Conservation (phyloP, 352 stramenopile genomes). For the Phytophthora palmivora region DNA sequence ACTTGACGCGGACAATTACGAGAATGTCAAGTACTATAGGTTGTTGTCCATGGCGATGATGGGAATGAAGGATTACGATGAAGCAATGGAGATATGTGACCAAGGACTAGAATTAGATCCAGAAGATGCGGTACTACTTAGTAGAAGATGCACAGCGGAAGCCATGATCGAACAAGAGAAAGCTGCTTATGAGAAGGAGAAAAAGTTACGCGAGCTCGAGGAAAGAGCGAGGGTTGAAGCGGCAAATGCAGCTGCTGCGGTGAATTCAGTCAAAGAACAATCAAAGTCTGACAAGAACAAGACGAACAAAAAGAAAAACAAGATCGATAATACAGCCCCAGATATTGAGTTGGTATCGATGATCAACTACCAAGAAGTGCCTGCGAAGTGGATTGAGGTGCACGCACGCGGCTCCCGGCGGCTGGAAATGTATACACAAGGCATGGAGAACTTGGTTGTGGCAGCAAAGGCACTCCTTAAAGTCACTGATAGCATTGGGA, state of each 20-base stretch:
- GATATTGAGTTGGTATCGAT: slow-evolving; percentile 36
- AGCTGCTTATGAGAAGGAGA: slow-evolving; percentile 33
- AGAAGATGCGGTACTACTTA: slow-evolving; percentile 29
- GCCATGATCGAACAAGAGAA: slow-evolving; percentile 27
- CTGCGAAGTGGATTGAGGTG: slow-evolving; percentile 37
- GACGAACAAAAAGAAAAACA: slow-evolving; percentile 34
- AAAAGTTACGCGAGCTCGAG: slow-evolving; percentile 29
- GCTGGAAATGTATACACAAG: slow-evolving; percentile 33
- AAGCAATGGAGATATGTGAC: slow-evolving; percentile 43
- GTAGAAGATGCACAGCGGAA: slow-evolving; percentile 22
- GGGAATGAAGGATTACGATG: slow-evolving; percentile 42
- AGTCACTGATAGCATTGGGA: slow-evolving; percentile 34
- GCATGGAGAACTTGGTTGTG: slow-evolving; percentile 28
- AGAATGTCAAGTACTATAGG: slow-evolving; percentile 48
- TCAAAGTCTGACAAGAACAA: slow-evolving; percentile 22
- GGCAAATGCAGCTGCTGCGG: slow-evolving; percentile 15
- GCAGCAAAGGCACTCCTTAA: slow-evolving; percentile 31
- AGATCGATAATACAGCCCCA: slow-evolving; percentile 9
- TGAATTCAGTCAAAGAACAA: background rate
- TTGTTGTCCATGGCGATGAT: slow-evolving; percentile 44
- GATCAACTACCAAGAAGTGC: slow-evolving; percentile 46
- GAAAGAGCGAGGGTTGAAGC: slow-evolving; percentile 28
- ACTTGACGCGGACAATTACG: slow-evolving; percentile 32
- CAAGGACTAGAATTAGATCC: slow-evolving; percentile 42
- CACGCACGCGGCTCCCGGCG: slow-evolving; percentile 24